Evolutionary conservation across 2,329 filamentous ascomycete species (phyloP), one percentile per base, ranked within the genome.

Genomic region (Aspergillus sp.): DNA sequence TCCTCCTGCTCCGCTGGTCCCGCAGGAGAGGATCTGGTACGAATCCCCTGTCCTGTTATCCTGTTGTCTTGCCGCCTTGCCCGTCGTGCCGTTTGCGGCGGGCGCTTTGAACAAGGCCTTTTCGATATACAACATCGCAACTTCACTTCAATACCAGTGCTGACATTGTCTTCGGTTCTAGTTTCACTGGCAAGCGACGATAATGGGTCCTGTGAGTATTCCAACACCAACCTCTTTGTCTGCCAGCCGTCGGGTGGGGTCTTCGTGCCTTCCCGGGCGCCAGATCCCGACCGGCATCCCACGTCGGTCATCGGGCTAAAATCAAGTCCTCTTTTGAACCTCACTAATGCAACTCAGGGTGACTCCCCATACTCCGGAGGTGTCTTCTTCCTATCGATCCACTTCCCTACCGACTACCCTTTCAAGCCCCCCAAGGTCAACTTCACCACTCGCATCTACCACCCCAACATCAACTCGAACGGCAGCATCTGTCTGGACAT

Each of bases 381-480:
- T 75, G 94, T 99, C 71, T 99, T 99, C 86, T 99, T 99, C 88
- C 87, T 99, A 68, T 89, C 90, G 70, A 99, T 99, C 76, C 92
- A 97, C 82, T 98, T 99, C 85, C 95, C 95, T 69, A 99, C 95
- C 85, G 95, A 99, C 85, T 99, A 99, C 82, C 95, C 95, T 47
- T 99, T 99, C 87, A 99, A 99, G 90, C 95, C 95, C 65, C 95
- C 95, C 71, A 99, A 99, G 87, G 93, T 99, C 81, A 97, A 97
- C 90, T 99, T 99, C 87, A 98, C 92, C 72, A 99, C 95, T 67
- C 90, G 94, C 77, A 98, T 99, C 84, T 99, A 99, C 80, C 95
- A 99, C 83, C 95, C 95, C 73, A 99, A 99, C 83, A 99, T 99
- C 92, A 99, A 99, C 88, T 96, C 92, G 69, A 98, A 98, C 80